phyloP scores from a whole-genome alignment of 176 grass and related monocot species.

The Paspalum notatum region DNA sequence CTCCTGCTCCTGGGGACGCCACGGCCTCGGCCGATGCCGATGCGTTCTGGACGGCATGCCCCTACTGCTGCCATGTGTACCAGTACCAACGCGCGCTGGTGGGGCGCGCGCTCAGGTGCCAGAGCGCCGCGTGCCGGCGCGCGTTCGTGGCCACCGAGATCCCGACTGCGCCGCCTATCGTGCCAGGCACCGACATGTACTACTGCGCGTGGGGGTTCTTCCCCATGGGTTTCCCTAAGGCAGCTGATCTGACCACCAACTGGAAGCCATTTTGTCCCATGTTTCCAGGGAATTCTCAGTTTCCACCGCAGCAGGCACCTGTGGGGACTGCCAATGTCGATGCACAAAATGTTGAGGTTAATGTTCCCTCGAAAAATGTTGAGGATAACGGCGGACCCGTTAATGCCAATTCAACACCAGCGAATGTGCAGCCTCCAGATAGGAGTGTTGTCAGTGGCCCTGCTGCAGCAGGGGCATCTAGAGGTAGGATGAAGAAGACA shows the following conservation, averaged over 20 bases:
- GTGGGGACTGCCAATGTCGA: constrained; percentile 15
- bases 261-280: constrained; percentile 85
- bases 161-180: constrained; percentile 65
- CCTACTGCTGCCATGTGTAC: constrained; percentile 81
- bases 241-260: constrained; percentile 61
- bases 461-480: constrained; percentile 25
- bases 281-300: constrained; percentile 44
- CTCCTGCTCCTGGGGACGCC: constrained; percentile 23
- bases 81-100: constrained; percentile 64
- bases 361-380: constrained; percentile 1
- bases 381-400: constrained; percentile 19
- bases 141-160: constrained; percentile 73
- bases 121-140: constrained; percentile 61
- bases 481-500: constrained; percentile 76
- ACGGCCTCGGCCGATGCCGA: constrained; percentile 29
- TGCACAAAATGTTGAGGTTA: neutral
- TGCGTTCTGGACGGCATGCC: constrained; percentile 89
- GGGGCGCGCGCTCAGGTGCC: constrained; percentile 74
- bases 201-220: constrained; percentile 93
- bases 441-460: neutral
- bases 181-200: constrained; percentile 88
- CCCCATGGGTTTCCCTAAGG: constrained; percentile 77
- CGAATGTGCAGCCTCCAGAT: constrained; percentile 1
- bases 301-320: constrained; percentile 42
- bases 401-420: constrained; percentile 33